Evolutionary conservation across 768 basidiomycete species (phyloP), one percentile per base, ranked within the genome.

Genomic region (Lentinula lateritia): DNA sequence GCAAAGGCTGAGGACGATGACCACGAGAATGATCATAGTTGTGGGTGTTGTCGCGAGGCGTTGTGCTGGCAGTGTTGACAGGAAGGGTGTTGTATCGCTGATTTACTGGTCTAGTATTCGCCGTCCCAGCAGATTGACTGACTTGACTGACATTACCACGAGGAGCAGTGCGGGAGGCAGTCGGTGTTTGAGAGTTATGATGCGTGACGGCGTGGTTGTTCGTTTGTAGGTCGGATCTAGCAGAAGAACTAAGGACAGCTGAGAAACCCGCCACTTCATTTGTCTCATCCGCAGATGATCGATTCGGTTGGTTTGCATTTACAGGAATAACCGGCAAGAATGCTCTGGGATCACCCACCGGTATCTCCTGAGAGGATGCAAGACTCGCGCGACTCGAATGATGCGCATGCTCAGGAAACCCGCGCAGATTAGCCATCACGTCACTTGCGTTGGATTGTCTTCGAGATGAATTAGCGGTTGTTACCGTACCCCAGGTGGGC

Each of bases 391-490:
- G 43, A 34, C 23, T 46, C 10, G n/a, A 23, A 13, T 46, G 32
- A 0, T 20, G 6, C 45, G 28, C 58, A 50, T 59, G 48, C 18
- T 32, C 13, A 36, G 58, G 58, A n/a, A 59, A 50, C n/a, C 43
- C 45, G 46, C 48, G 43, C 18, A 59, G 28, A 15, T 50, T 36
- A 15, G 58, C 45, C 16, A 59, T n/a, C 34, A 59, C 58, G 50
- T 59, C 58, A 39, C 58, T 59, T 6, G 58, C 58, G 10, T 46
- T 50, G 23, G 58, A 59, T 41, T 46, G 45, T 23, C 58, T 46
- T 32, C 58, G 45, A 1, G 58, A 59, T 10, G 48, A 50, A 20
- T n/a, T 35, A 15, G 58, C 1, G 4, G 43, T 39, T n/a, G 52
- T 48, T 4, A 50, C 45, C 9, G 58, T 59, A 23, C 58, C 58